These are phyloP conservation scores for Farysia itapuensis DNA, from an alignment of 1,284 basidiomycete genomes.

Conservation along the genomic window DNA sequence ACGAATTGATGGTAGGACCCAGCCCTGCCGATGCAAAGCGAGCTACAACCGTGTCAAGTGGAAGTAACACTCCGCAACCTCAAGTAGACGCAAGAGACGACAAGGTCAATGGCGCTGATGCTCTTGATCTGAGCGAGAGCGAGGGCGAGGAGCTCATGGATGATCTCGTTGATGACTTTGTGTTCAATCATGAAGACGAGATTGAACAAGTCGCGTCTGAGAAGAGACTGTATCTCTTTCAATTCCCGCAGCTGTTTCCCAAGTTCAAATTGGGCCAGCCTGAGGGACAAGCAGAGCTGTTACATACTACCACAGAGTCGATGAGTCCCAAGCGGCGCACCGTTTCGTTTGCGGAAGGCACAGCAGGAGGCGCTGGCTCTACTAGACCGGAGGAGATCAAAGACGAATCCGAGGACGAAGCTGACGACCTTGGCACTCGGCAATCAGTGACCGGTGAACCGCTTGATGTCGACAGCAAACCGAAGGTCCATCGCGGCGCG, in stretches of 20 bases:
- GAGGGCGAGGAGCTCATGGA: conserved; percentile 84
- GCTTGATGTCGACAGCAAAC: conserved; percentile 3
- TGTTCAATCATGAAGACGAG: conserved; percentile 44
- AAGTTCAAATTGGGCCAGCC: conserved; percentile 63
- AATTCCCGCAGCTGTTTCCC: conserved; percentile 88
- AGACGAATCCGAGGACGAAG: conserved; percentile 5
- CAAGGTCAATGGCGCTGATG: conserved; percentile 69
- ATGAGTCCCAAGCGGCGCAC: conserved; percentile 13
- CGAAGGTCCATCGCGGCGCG: neutral
- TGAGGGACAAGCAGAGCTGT: neutral
- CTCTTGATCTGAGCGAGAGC: conserved; percentile 77
- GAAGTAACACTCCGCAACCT: conserved; percentile 13
- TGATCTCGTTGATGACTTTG: conserved; percentile 79
- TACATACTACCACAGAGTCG: conserved; percentile 2
- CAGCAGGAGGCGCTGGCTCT: conserved; percentile 31
- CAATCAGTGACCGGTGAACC: neutral
- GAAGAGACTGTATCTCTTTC: conserved; percentile 82
- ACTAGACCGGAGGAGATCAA: conserved; percentile 8
- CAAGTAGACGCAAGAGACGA: conserved; percentile 47
- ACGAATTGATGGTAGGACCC: neutral
- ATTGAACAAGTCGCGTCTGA: conserved; percentile 28
- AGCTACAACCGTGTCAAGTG: conserved; percentile 6
- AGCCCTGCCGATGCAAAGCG: conserved; percentile 3
- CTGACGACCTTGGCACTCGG: conserved; percentile 7
- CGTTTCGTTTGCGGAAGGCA: conserved; percentile 48